These are phyloP conservation scores for Bisporella sp. DNA, from an alignment of 2,329 filamentous ascomycete species.

Conservation along the genomic window DNA sequence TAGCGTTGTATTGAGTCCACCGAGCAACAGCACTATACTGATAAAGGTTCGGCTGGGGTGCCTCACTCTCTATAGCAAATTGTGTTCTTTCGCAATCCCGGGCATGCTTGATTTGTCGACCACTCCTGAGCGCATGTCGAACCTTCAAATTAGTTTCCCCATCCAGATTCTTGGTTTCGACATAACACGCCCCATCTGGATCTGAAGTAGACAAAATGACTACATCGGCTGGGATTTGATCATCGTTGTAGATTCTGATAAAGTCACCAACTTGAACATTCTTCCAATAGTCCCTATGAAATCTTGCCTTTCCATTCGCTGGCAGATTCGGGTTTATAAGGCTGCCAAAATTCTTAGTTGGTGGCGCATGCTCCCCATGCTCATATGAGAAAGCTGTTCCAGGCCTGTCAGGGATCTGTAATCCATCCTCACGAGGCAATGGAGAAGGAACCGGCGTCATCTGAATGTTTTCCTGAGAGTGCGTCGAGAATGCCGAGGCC, in stretches of 20 bases:
- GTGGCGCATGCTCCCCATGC: conserved; percentile 25
- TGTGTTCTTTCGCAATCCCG: conserved; percentile 85
- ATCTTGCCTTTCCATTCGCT: conserved; percentile 65
- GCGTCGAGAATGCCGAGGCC: conserved; percentile 18
- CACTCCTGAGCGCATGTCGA: conserved; percentile 81
- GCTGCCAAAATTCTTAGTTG: conserved; percentile 49
- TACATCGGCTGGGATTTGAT: conserved; percentile 89
- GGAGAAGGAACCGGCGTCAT: conserved; percentile 95
- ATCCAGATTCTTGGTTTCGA: conserved; percentile 97
- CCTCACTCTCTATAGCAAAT: conserved; percentile 84
- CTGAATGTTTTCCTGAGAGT: conserved; percentile 64
- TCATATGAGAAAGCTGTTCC: conserved; percentile 31
- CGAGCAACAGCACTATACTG: conserved; percentile 85
- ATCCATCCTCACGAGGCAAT: conserved; percentile 39
- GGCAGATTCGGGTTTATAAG: conserved; percentile 67
- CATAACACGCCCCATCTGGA: conserved; percentile 87
- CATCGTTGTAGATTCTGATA: conserved; percentile 91
- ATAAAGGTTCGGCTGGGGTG: conserved; percentile 89
- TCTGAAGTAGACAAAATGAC: conserved; percentile 92
- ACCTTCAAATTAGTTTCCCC: conserved; percentile 98
- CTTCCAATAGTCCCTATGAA: conserved; percentile 94
- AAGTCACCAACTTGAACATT: conserved; percentile 93
- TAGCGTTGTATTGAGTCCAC: conserved; percentile 70
- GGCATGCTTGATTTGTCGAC: conserved; percentile 76
- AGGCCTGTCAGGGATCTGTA: conserved; percentile 25